Percentiles rank a stretch among this genome's conserved stretches.
Conservation (phyloP, 768 basidiomycete genomes). For the Xerocomellus intermedius region DNA sequence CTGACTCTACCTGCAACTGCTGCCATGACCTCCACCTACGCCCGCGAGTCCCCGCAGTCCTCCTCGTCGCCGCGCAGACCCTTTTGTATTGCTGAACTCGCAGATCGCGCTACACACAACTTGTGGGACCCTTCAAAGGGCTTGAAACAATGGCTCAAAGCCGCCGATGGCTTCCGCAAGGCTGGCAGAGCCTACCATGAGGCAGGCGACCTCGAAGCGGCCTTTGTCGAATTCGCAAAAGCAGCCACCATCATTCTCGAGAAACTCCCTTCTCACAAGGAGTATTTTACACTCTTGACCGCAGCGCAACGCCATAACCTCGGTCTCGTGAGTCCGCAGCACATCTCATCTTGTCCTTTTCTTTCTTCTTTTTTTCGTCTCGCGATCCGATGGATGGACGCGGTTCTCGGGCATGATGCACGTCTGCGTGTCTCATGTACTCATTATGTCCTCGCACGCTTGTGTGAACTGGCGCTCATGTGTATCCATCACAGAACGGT, state of each 20-base stretch:
- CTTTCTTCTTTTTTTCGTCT: neutral
- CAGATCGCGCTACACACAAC: slow-evolving; percentile 54
- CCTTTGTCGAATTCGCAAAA: slow-evolving; percentile 68
- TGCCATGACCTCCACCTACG: slow-evolving; percentile 23
- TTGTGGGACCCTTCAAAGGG: slow-evolving; percentile 57
- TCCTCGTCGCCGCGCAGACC: slow-evolving; percentile 39
- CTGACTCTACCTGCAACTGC: slow-evolving; percentile 7
- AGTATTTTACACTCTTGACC: slow-evolving; percentile 57
- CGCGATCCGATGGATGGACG: slow-evolving; percentile 1
- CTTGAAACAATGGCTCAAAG: slow-evolving; percentile 65
- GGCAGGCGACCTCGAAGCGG: slow-evolving; percentile 61
- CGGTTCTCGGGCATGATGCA: neutral
- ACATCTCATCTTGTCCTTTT: neutral
- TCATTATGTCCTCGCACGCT: neutral
- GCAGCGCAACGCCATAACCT: slow-evolving; percentile 64
- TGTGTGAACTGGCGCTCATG: slow-evolving; percentile 15
- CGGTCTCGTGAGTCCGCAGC: slow-evolving; percentile 55
- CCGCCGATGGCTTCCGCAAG: slow-evolving; percentile 61
- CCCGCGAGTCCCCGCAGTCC: slow-evolving; percentile 16
- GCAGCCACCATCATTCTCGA: slow-evolving; percentile 79
- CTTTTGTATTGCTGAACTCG: slow-evolving; percentile 63
- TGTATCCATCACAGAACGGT: slow-evolving; percentile 53
- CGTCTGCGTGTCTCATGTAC: neutral
- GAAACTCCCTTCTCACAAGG: slow-evolving; percentile 69
- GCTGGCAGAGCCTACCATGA: slow-evolving; percentile 48